These are phyloP conservation scores for Lichtheimia corymbifera DNA, from an alignment of 371 early-diverging fungal genomes.

Conservation along the genomic window DNA sequence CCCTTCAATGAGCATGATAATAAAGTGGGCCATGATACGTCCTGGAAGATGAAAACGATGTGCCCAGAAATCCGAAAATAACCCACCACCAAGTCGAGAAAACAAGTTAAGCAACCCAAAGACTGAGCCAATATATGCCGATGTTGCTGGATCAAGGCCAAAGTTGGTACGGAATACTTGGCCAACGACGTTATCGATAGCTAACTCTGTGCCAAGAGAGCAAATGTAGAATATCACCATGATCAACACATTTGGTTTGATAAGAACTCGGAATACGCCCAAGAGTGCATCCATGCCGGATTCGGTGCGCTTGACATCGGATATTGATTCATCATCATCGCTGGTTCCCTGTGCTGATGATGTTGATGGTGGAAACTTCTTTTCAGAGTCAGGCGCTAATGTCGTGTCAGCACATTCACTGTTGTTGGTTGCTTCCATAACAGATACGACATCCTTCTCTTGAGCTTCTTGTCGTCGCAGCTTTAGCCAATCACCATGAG, in stretches of 20 bases:
- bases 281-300: neutral
- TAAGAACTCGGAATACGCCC: constrained; percentile 6
- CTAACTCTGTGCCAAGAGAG: constrained; percentile 65
- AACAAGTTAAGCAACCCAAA: constrained; percentile 69
- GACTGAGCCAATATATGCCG: constrained; percentile 54
- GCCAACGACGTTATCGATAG: constrained; percentile 58
- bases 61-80: constrained; percentile 33
- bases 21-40: constrained; percentile 36
- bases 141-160: constrained; percentile 36
- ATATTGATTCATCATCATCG: constrained; percentile 13
- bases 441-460: too few species aligned
- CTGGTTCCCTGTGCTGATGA: neutral
- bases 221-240: constrained; percentile 59
- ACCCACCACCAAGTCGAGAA: constrained; percentile 60
- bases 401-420: too few species aligned
- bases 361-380: neutral
- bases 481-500: constrained; percentile 39
- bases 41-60: constrained; percentile 15
- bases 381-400: too few species aligned
- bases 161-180: constrained; percentile 34
- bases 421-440: too few species aligned
- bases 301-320: constrained; percentile 17
- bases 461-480: constrained; percentile 7
- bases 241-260: constrained; percentile 41
- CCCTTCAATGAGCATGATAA: constrained; percentile 40